Evolutionary conservation across 257 asterid species (phyloP).

Genomic region (Cynanchum wilfordii): DNA sequence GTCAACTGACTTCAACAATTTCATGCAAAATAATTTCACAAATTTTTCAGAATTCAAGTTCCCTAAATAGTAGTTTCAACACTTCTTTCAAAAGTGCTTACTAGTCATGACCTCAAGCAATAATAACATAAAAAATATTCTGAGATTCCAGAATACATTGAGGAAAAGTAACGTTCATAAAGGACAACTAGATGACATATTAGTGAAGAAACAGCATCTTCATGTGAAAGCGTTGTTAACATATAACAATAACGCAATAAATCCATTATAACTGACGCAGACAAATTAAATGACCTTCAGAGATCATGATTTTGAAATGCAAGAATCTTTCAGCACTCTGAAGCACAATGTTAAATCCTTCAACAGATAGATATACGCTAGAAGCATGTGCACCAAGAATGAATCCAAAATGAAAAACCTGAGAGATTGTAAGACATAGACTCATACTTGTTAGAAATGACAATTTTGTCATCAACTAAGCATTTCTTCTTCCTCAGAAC

Average conservation of each 20-base stretch:
- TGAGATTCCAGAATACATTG: not conserved
- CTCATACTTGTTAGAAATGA: slow-evolving; percentile 50
- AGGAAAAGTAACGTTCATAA: not conserved
- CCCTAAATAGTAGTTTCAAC: not conserved
- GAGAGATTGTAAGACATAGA: not conserved
- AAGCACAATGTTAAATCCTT: not conserved
- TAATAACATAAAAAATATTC: not conserved
- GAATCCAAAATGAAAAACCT: not conserved
- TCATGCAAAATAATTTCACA: not conserved
- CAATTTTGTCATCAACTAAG: slow-evolving; percentile 36
- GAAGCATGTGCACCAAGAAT: not conserved
- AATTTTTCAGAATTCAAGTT: slow-evolving; percentile 1
- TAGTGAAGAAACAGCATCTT: not conserved
- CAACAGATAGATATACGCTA: not conserved
- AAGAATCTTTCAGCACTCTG: not conserved
- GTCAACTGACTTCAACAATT: not conserved
- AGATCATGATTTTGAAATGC: not conserved
- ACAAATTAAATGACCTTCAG: not conserved
- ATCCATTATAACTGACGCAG: not conserved
- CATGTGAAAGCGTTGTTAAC: not conserved
- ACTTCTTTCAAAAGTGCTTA: not conserved
- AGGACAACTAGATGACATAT: not conserved
- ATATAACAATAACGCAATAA: not conserved
- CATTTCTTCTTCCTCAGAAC: slow-evolving; percentile 54
- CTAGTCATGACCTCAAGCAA: not conserved